Evolutionary conservation across 2,329 filamentous ascomycete genomes (phyloP), one percentile per base, ranked within the genome.

Genomic region (Cercospora zeae-maydis): DNA sequence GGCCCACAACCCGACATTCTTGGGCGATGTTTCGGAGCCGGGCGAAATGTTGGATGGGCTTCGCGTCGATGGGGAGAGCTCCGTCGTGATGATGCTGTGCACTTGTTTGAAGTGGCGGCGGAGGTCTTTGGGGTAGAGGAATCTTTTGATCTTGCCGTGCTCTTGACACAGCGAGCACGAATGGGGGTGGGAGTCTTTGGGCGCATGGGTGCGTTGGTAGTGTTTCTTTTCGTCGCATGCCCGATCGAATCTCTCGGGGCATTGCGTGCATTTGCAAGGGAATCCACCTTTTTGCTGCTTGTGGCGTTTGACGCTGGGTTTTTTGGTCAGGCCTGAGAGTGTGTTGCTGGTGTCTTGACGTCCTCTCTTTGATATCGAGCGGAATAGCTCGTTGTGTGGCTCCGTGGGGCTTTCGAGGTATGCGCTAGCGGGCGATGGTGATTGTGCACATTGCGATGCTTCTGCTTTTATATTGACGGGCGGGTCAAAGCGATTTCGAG

Each of bases 101-200:
- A 62, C 57, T 33, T 64, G 64, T 21, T 31, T 30, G 6, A 62
- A 31, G 49, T 66, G 64, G 24, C 64, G 56, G 31, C 57, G 49
- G 5, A 66, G 56, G 9, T 66, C 64, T 27, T 66, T 66, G 13
- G 64, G 64, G 36, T 63, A 66, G 1, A 58, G 37, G 31, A 52
- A 66, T 1, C 27, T 45, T 4, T 59, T 61, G 14, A 45, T 31
- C 1, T 34, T 37, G 45, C 64, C 63, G 21, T 37, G 3, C 7
- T 11, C 30, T 5, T 34, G 19, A 19, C 64, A 66, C 4, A 60
- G 3, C 1, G 16, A 3, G 37, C 64, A 66, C 2, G 47, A 30
- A n/a, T 66, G 59, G 2, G 52, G 59, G 34, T 49, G 58, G 1
- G 30, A 5, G 1, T 51, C 47, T 24, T 64, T 45, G 5, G 51